Base-by-base conservation (phyloP, 768 basidiomycete genomes). In the Auricularia sp. region DNA sequence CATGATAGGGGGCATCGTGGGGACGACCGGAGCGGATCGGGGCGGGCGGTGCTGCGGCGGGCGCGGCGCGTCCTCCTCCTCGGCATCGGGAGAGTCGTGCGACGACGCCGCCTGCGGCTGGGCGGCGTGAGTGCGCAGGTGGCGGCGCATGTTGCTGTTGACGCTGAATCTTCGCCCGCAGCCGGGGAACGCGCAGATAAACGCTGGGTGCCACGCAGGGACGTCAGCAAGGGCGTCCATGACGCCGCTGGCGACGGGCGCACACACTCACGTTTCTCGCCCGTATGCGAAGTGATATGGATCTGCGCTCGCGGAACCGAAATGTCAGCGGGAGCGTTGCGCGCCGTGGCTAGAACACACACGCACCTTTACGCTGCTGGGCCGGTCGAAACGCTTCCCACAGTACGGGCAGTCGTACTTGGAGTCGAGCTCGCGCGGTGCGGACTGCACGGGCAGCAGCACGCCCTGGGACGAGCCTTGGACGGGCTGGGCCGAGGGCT, bases 71-170 rank as follows among this genome's bases (percentile, higher is more conserved):
- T 59, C 29, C 23, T 59, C 56, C 16, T 59, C 56, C 16, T 59
- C 56, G 56, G 23, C 23, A 29, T 35, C 56, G 56, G 11, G 16
- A 4, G 34, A 6, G 56, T 29, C 29, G 29, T 59, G 29, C 6
- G 56, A 34, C 11, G 23, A n/a, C 7, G 23, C 56, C 23, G 56
- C 23, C 56, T 6, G 10, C 56, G 56, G 56, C 67, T 51, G 64
- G 62, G 63, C 66, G 62, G 51, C 59, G 66, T 91, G 88, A 72
- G 88, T 90, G 56, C 88, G 79, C 71, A 84, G 86, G 69, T 91
- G 90, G 4, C 90, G 78, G 36, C 90, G 81, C 90, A 91, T 91
- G 72, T 91, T 92, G 0, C 87, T 89, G 71, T 90, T 89, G 59
- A 90, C 90, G 67, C 90, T 91, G 75, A 91, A 91, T 65, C 87